Percentiles rank a stretch among this genome's conserved stretches.
These are phyloP conservation scores for Kappamyces sp. DNA, from an alignment of 192 early-diverging fungal species.

Conservation along the genomic window DNA sequence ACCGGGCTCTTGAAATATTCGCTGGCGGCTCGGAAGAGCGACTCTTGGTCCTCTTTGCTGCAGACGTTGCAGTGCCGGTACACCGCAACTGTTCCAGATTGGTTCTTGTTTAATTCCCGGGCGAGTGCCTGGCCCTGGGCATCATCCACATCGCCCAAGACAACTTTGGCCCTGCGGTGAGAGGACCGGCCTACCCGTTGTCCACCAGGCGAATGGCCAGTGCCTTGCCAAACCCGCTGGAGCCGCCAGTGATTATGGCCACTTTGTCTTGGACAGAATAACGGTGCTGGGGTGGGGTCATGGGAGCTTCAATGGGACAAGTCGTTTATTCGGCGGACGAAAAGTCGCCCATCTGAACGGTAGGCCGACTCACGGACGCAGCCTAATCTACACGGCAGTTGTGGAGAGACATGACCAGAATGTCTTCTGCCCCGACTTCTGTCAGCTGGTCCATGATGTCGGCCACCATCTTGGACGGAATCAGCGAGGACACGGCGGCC, in stretches of 20 bases:
- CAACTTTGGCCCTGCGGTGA: neutral
- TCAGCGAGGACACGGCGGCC: constrained; percentile 90
- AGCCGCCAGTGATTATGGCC: constrained; percentile 55
- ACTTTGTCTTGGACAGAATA: constrained; percentile 39
- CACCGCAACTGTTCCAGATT: too few species aligned
- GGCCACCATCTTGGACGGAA: constrained; percentile 67
- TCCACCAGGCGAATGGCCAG: constrained; percentile 46
- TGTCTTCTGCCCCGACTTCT: constrained; percentile 83
- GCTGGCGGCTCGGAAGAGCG: neutral
- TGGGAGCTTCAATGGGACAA: too few species aligned
- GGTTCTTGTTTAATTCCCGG: neutral
- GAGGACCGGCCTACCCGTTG: constrained; percentile 27
- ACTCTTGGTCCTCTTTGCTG: constrained; percentile 3
- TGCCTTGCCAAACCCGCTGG: constrained; percentile 54
- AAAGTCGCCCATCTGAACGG: too few species aligned
- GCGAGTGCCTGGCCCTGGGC: neutral
- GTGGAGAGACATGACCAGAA: constrained; percentile 59
- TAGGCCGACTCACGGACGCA: too few species aligned
- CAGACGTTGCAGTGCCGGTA: too few species aligned
- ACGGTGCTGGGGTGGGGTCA: too few species aligned
- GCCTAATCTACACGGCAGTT: too few species aligned
- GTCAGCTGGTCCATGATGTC: constrained; percentile 88
- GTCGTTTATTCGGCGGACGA: too few species aligned
- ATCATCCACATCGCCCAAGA: constrained; percentile 8
- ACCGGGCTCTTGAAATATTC: neutral